Evolutionary conservation across 441 rosid species (phyloP).

Genomic region (Pelargonium cotyledonis): DNA sequence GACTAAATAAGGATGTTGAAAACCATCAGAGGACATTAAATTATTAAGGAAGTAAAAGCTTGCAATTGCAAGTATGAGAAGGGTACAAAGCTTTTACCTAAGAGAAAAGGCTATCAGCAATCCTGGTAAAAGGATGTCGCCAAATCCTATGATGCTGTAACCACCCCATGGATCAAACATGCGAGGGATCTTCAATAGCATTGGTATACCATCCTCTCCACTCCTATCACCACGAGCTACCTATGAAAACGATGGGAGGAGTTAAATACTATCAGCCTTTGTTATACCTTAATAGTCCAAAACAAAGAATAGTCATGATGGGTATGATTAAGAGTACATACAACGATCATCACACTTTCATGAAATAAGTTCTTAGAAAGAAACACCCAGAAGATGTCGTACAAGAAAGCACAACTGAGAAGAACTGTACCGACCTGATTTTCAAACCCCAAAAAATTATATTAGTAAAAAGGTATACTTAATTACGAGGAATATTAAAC

Average conservation of each 20-base stretch:
- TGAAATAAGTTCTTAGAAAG: constrained; percentile 71
- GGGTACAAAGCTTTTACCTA: constrained; percentile 35
- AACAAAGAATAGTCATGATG: too few species aligned
- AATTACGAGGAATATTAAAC: background rate
- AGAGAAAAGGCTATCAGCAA: constrained; percentile 59
- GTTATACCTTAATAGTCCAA: too few species aligned
- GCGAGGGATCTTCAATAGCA: constrained; percentile 71
- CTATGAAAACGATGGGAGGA: constrained; percentile 21
- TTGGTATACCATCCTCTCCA: constrained; percentile 75
- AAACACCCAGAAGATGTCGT: constrained; percentile 92
- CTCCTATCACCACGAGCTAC: constrained; percentile 78
- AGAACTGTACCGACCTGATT: constrained; percentile 81
- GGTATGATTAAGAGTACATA: constrained; percentile 26
- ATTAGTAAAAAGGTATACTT: background rate
- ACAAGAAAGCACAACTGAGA: constrained; percentile 79
- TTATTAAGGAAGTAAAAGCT: background rate
- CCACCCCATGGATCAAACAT: constrained; percentile 88
- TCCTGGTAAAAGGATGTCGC: constrained; percentile 71
- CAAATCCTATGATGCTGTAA: constrained; percentile 71
- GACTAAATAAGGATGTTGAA: too few species aligned
- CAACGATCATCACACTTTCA: constrained; percentile 96
- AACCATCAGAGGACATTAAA: too few species aligned
- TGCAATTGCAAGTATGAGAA: constrained; percentile 8
- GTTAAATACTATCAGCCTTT: too few species aligned
- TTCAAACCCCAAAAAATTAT: background rate